Base-by-base conservation (phyloP, 1,284 basidiomycete species). In the Ustilago trichophora region DNA sequence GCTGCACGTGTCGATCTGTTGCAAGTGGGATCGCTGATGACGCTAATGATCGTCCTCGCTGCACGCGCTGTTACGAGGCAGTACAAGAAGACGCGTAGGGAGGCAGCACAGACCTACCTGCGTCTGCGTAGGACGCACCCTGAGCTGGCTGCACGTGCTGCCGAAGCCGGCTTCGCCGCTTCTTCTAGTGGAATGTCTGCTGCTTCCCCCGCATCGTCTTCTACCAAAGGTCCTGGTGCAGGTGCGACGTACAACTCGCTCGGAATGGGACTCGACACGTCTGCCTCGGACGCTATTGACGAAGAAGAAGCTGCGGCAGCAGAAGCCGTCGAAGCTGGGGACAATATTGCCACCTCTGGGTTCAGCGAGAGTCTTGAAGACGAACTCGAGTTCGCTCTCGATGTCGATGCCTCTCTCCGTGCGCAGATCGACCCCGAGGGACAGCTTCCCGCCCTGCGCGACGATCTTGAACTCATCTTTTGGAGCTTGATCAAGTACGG, bases 401-500 rank as follows among this genome's bases (percentile, higher is more conserved):
- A 66, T n/a, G 24, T 33, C 3, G 68, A 71, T 27, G 35, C 57
- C 6, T 19, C 42, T 21, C 32, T 71, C 27, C 53, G 63, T 15
- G 42, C 50, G 3, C 45, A 63, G 48, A 46, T 71, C 15, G 68
- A 71, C n/a, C 68, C 68, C 2, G 63, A 71, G 4, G 44, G 58
- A 3, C 42, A 55, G 25, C 29, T 71, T 27, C 40, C 54, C 1
- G 13, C 27, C 9, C 31, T 71, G 46, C 45, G 58, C 15, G 63
- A 71, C 21, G 68, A 71, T 29, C 42, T 71, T 6, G 68, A 71
- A 33, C 37, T 71, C n/a, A 56, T 66, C 41, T 71, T 71, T 29
- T 71, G 63, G 63, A 57, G 49, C 22, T 35, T 71, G n/a, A 43
- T 71, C 57, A 71, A 71, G 58, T 71, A 66, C 22, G 68, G 68